Evolutionary conservation across 345 rosid genomes (phyloP), one percentile per base, ranked within the genome.

Genomic region (Diplotaxis tenuifolia): DNA sequence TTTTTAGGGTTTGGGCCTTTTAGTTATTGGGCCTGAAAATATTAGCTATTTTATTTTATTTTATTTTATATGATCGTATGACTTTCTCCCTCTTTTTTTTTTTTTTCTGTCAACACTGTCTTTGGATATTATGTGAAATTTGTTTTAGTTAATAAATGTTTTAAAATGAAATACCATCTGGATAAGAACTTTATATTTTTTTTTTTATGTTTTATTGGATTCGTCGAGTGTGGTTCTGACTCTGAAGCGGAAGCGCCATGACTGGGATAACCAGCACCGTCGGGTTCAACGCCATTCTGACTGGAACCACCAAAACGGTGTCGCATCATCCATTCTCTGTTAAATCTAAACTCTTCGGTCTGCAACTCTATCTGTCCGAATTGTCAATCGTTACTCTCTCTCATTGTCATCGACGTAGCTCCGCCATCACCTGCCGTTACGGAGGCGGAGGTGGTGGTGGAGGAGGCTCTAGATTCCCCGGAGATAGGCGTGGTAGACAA

Each of bases 261-360:
- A 84, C 86, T 84, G 88, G 83, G 64, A 62, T 87, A 27, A 64
- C 91, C 80, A 75, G 75, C 84, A 57, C 83, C 80, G 75, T 83
- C 67, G 68, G 77, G 23, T 75, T 82, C 82, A 82, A 74, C 56
- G 53, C 79, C 29, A 71, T 54, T 32, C 55, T 78, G 50, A 53
- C 81, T 61, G 81, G 75, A 69, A 68, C 80, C 76, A 18, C 40
- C 20, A 66, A 72, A 60, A 66, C 63, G 65, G 59, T 16, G n/a
- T 38, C 62, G 19, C 25, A 64, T 70, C 70, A 55, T 0, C 61
- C 9, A 4, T 50, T 1, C 20, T 84, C 84, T 22, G n/a, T 75
- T 5, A 81, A 83, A 14, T 85, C 91, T 72, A 84, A 74, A 9
- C 82, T 86, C 77, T 73, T 84, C 36, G 85, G 86, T 21, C 70